Evolutionary conservation across 768 basidiomycete genomes (phyloP), one percentile per base, ranked within the genome.

Genomic region (Rhizopogon salebrosus): DNA sequence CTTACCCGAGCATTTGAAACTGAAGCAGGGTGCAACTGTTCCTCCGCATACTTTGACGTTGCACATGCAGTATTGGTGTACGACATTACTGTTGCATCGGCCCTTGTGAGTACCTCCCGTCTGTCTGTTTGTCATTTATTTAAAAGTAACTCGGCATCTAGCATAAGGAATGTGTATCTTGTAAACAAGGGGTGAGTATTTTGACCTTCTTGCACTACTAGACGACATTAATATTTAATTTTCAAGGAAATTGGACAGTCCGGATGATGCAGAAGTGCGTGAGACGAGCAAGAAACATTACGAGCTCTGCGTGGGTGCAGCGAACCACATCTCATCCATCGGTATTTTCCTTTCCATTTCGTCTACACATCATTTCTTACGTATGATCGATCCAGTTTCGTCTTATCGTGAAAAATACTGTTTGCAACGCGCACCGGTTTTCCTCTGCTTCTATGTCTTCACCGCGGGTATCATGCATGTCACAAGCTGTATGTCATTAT

Each of bases 41-140:
- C 76, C 77, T 2, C 87, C 88, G 4, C 83, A 88, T 57, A 69
- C 88, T 23, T 69, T 91, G 52, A 86, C 85, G 37, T 70, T 92
- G 46, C 89, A 91, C 62, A 86, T 91, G 87, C 85, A 89, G 61
- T 91, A 90, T 62, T 92, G 89, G 89, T 88, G 86, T 62, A 80
- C 87, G 10, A 81, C 84, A 22, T 64, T 92, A 29, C 63, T 92
- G 26, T 68, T 91, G 46, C 88, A 91, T 65, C 80, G 89, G 16
- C 89, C 89, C 10, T 90, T 90, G 87, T 89, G 64, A 70, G 86
- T 73, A 22, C 34, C 11, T 18, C 20, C 48, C 6, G 23, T 48
- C 38, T 61, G n/a, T 63, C 18, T 13, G 6, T 24, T 18, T 13
- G 6, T 24, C 14, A 41, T 41, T 26, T 14, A 16, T 18, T 27